Percentiles rank a stretch among this genome's conserved stretches.
Evolutionary conservation across 2,329 filamentous ascomycete genomes (phyloP).

Genomic region (Ophiostoma ips): DNA sequence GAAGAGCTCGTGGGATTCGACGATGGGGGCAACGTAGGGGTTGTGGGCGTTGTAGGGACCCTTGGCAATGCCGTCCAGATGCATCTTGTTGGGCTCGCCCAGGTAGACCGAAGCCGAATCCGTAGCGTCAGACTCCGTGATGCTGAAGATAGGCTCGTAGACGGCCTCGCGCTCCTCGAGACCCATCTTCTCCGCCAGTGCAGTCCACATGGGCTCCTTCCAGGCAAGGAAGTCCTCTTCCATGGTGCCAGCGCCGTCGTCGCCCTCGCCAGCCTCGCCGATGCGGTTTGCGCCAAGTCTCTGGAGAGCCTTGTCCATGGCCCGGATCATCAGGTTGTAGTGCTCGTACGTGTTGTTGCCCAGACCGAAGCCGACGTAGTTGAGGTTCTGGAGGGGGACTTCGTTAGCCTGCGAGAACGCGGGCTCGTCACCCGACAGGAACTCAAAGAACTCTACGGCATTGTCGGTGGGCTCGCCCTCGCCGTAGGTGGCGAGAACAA

Average conservation of each 20-base stretch:
- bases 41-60: constrained; percentile 95
- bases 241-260: constrained; percentile 97
- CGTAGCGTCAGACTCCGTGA: constrained; percentile 59
- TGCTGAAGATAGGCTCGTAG: constrained; percentile 83
- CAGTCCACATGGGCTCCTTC: constrained; percentile 98
- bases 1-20: constrained; percentile 84
- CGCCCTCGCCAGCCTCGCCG: constrained; percentile 81
- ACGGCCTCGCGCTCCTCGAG: constrained; percentile 91
- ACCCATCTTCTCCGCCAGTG: constrained; percentile 67
- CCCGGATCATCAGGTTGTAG: constrained; percentile 97
- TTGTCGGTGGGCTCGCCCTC: constrained; percentile 98
- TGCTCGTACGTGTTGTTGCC: constrained; percentile 99
- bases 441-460: constrained; percentile 97
- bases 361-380: constrained; percentile 89
- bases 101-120: constrained; percentile 78
- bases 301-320: constrained; percentile 66
- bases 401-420: constrained; percentile 65
- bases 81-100: constrained; percentile 91
- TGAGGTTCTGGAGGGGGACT: constrained; percentile 65
- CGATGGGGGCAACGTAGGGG: constrained; percentile 89
- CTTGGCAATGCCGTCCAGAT: constrained; percentile 70
- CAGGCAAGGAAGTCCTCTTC: constrained; percentile 97
- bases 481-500: constrained; percentile 92
- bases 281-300: constrained; percentile 76
- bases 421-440: constrained; percentile 69